Evolutionary conservation across 768 basidiomycete species (phyloP).

Genomic region (Postia placenta): DNA sequence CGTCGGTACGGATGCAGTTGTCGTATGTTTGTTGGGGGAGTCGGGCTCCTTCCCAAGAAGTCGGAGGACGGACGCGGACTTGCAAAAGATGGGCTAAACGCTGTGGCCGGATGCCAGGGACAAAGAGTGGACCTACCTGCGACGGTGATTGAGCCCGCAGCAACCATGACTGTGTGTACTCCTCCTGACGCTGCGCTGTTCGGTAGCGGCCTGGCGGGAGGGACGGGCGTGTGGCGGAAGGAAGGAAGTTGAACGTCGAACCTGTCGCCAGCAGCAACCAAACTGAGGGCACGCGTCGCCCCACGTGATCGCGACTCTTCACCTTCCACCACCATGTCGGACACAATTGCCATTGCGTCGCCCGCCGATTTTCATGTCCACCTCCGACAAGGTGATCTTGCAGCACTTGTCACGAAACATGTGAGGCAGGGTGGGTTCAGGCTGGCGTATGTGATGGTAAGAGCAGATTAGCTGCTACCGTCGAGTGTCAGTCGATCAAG

Average conservation of each 20-base stretch:
- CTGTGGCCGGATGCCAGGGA: slow-evolving; percentile 4
- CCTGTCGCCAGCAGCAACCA: slow-evolving; percentile 9
- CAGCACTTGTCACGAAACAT: slow-evolving; percentile 82
- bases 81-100: slow-evolving; percentile 8
- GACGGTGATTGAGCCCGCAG: slow-evolving; percentile 84
- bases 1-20: slow-evolving; percentile 73
- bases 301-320: slow-evolving; percentile 19
- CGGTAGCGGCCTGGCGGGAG: slow-evolving; percentile 8
- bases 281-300: slow-evolving; percentile 7
- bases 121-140: slow-evolving; percentile 47
- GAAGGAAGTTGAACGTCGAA: slow-evolving; percentile 10
- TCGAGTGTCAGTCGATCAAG: too few species aligned
- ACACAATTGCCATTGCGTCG: slow-evolving; percentile 40
- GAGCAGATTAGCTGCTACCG: slow-evolving; percentile 18
- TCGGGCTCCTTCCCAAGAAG: slow-evolving; percentile 76
- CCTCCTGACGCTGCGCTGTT: slow-evolving; percentile 3
- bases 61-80: slow-evolving; percentile 92
- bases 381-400: slow-evolving; percentile 81
- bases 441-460: slow-evolving; percentile 95
- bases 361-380: slow-evolving; percentile 97
- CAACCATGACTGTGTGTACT: slow-evolving; percentile 49
- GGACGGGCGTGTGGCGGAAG: slow-evolving; percentile 6
- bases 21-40: slow-evolving; percentile 74
- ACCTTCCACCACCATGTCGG: slow-evolving; percentile 20
- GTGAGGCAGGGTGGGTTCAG: slow-evolving; percentile 85